These are phyloP conservation scores for Tylopilus sp. DNA, from an alignment of 768 basidiomycete species.

Conservation along the genomic window DNA sequence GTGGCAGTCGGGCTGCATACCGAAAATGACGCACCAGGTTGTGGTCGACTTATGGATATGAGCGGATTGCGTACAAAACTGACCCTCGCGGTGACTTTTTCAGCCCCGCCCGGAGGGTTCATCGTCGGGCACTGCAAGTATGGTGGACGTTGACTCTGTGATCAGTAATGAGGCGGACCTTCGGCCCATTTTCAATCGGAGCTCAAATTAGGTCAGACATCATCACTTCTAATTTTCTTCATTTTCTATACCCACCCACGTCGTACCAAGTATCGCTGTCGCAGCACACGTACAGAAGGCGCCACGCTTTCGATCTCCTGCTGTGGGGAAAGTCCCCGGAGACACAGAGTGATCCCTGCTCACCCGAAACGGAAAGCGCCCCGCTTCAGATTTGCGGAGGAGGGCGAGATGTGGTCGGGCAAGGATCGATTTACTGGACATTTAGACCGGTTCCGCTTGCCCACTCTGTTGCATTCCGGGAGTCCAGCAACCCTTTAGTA, in stretches of 20 bases:
- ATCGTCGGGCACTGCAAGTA: constrained; percentile 4
- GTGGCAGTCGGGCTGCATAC: background rate
- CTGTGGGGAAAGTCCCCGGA: constrained; percentile 97
- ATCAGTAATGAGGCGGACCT: background rate
- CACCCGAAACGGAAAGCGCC: constrained; percentile 65
- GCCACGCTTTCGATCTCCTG: constrained; percentile 41
- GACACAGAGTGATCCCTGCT: constrained; percentile 64
- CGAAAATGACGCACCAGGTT: constrained; percentile 16
- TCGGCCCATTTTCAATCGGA: constrained; percentile 19
- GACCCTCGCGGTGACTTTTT: constrained; percentile 15
- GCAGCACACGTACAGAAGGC: constrained; percentile 75
- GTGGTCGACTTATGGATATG: constrained; percentile 24
- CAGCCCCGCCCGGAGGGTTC: constrained; percentile 15
- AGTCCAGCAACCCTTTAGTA: constrained; percentile 34
- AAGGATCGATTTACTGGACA: constrained; percentile 42
- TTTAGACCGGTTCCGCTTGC: constrained; percentile 38
- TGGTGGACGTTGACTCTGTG: background rate
- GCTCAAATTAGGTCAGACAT: constrained; percentile 10
- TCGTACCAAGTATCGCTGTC: constrained; percentile 82
- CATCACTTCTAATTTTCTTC: constrained; percentile 23
- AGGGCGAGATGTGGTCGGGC: constrained; percentile 45
- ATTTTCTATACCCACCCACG: constrained; percentile 30
- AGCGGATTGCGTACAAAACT: constrained; percentile 25
- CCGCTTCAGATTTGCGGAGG: constrained; percentile 70
- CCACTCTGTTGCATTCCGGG: constrained; percentile 55